phyloP scores from a whole-genome alignment of 257 asterid genomes.

The Nicotiana paniculata region DNA sequence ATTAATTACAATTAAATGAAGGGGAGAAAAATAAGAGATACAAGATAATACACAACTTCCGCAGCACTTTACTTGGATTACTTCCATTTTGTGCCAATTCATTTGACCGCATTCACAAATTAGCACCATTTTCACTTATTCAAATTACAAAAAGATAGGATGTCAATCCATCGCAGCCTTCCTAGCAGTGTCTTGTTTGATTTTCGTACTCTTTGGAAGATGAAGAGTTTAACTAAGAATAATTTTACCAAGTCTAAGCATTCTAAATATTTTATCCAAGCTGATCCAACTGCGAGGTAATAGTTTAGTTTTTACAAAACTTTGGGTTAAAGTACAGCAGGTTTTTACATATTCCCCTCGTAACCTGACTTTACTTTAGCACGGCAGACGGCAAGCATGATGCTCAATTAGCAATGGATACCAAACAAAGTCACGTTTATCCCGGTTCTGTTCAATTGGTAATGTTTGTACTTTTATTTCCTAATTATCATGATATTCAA shows the following conservation, averaged over 20 bases:
- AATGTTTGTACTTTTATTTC: neutral
- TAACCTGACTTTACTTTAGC: neutral
- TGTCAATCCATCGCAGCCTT: neutral
- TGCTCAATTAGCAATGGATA: neutral
- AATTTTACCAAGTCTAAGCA: neutral
- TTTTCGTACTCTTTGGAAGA: neutral
- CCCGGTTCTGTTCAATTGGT: neutral
- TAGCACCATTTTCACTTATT: neutral
- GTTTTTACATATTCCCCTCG: neutral
- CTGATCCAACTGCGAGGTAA: neutral
- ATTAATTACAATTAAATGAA: neutral
- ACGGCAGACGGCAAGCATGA: neutral
- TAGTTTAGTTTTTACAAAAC: neutral
- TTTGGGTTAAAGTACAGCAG: neutral
- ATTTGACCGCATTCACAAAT: neutral
- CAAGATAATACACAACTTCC: neutral
- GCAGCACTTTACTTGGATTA: neutral
- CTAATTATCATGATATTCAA: neutral
- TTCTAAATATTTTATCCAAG: neutral
- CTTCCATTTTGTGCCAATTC: neutral
- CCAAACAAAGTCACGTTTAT: neutral
- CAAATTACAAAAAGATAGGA: neutral
- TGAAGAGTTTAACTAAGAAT: neutral
- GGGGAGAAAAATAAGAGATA: neutral
- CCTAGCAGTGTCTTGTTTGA: neutral